Evolutionary conservation across 2,329 filamentous ascomycete species (phyloP).

Genomic region (Claviceps fusiformis): DNA sequence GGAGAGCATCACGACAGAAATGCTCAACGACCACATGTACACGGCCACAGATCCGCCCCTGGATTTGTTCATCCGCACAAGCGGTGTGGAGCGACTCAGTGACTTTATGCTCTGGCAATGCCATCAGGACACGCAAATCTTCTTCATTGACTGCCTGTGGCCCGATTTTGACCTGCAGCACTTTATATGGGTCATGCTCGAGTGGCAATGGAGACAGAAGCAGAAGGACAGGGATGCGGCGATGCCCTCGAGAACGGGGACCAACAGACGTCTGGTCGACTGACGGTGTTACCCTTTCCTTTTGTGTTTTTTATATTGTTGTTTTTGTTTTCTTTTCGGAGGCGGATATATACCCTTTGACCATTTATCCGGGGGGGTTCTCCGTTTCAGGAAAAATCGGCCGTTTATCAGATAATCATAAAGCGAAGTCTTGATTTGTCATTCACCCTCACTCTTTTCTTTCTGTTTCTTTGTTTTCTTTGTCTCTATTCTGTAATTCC

Average conservation of each 20-base stretch:
- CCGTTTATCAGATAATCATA: neutral
- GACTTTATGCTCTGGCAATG: constrained; percentile 99
- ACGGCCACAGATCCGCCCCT: constrained; percentile 75
- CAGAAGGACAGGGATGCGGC: constrained; percentile 37
- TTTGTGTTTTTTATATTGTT: neutral
- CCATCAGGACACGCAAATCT: constrained; percentile 81
- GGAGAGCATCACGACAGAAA: constrained; percentile 74
- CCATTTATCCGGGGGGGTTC: neutral
- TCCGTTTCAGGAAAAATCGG: neutral
- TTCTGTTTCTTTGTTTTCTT: neutral
- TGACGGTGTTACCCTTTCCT: neutral
- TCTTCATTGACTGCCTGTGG: constrained; percentile 87
- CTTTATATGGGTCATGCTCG: constrained; percentile 81
- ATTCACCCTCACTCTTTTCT: neutral
- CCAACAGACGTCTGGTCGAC: neutral
- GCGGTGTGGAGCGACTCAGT: constrained; percentile 80
- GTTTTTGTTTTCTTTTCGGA: neutral
- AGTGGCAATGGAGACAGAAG: constrained; percentile 66
- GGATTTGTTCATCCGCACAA: constrained; percentile 83
- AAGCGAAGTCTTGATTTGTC: neutral
- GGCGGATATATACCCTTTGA: neutral
- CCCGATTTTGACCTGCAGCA: constrained; percentile 91
- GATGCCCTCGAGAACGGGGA: constrained; percentile 2
- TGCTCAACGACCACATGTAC: constrained; percentile 75
- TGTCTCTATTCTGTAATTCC: neutral